A percentile compares a stretch with the other conserved stretches of the same genome.
Evolutionary conservation across 805 yeast genomes (phyloP).

Genomic region (Pichia insulana): DNA sequence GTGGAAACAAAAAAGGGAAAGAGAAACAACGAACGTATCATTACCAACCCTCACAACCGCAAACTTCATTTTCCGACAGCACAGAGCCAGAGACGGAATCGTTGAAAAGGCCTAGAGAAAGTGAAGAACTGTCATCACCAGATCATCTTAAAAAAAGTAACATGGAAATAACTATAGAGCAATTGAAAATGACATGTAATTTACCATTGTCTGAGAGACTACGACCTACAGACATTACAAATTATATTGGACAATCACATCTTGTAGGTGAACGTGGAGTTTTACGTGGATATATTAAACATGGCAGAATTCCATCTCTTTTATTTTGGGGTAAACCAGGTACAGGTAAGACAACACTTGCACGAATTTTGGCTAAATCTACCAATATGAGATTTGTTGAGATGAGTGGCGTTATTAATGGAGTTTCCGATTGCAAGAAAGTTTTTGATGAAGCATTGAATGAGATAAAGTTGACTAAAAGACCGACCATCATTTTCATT

Average conservation of each 20-base stretch:
- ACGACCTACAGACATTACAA: slow-evolving; percentile 65
- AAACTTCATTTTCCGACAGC: not conserved
- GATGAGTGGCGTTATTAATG: slow-evolving; percentile 74
- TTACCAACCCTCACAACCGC: slow-evolving; percentile 4
- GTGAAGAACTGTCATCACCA: not conserved
- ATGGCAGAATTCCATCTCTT: slow-evolving; percentile 73
- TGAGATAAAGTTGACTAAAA: slow-evolving; percentile 37
- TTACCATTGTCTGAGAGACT: slow-evolving; percentile 67
- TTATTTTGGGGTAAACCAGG: slow-evolving; percentile 96
- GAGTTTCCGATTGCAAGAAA: slow-evolving; percentile 55
- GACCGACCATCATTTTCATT: slow-evolving; percentile 66
- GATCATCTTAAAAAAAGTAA: not conserved
- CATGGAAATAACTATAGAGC: slow-evolving; percentile 6
- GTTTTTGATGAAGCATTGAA: slow-evolving; percentile 44
- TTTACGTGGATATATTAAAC: slow-evolving; percentile 52
- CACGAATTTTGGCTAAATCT: slow-evolving; percentile 45
- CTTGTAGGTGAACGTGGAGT: slow-evolving; percentile 59
- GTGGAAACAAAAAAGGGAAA: slow-evolving; percentile 6
- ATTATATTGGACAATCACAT: slow-evolving; percentile 81
- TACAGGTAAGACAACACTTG: slow-evolving; percentile 82
- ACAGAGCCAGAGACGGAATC: not conserved
- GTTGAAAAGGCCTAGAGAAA: not conserved
- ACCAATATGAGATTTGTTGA: slow-evolving; percentile 58
- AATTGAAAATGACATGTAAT: slow-evolving; percentile 17
- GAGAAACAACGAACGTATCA: slow-evolving; percentile 10